phyloP scores from a whole-genome alignment of 352 stramenopile species.

The Phytophthora lateralis region DNA sequence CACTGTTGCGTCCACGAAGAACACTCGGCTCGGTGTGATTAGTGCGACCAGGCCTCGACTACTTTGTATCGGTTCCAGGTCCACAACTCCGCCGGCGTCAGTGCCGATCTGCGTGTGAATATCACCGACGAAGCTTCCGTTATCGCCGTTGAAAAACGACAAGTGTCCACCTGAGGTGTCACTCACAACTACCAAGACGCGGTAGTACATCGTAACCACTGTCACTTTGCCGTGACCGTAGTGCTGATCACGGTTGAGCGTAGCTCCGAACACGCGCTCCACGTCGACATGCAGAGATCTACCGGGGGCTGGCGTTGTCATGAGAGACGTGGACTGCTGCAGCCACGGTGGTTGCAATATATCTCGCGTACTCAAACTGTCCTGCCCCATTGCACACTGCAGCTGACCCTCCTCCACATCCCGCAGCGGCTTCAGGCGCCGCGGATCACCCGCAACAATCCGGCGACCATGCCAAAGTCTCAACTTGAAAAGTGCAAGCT shows the following conservation, averaged over 20 bases:
- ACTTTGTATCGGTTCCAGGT: conserved; percentile 26
- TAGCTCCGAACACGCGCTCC: conserved; percentile 29
- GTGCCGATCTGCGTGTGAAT: conserved; percentile 4
- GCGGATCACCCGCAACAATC: conserved; percentile 29
- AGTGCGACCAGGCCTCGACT: conserved; percentile 32
- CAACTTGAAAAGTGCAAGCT: conserved; percentile 33
- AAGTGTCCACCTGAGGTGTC: conserved; percentile 21
- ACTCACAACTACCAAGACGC: conserved; percentile 25
- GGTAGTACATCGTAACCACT: conserved; percentile 21
- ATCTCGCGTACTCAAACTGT: conserved; percentile 7
- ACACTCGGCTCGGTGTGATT: conserved; percentile 19
- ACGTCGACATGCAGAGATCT: conserved; percentile 42
- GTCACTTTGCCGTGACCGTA: conserved; percentile 26
- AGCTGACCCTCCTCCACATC: conserved; percentile 17
- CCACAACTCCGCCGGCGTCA: conserved; percentile 8
- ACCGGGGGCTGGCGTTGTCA: conserved; percentile 24
- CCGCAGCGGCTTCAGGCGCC: conserved; percentile 25
- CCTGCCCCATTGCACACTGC: conserved; percentile 25
- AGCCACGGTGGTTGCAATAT: conserved; percentile 3
- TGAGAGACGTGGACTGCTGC: neutral
- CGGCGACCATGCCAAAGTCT: conserved; percentile 36
- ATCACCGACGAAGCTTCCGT: conserved; percentile 24
- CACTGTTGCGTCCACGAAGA: conserved; percentile 25
- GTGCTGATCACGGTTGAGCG: conserved; percentile 2
- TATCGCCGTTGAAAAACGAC: conserved; percentile 34